Evolutionary conservation across 2,329 filamentous ascomycete genomes (phyloP).

Genomic region (Didymella glomerata): DNA sequence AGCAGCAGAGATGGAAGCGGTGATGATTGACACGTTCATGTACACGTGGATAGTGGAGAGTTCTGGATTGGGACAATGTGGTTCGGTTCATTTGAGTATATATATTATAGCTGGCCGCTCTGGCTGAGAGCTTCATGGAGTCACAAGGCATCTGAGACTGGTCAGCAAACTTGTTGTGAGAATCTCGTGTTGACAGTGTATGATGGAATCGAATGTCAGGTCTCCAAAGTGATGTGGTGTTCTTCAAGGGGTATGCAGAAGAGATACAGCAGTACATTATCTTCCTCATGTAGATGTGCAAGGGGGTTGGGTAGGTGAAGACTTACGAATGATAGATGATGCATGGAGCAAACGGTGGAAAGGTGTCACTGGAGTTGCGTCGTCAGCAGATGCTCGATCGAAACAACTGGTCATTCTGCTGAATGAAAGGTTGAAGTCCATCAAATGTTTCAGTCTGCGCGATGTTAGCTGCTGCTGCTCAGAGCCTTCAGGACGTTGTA

Average conservation of each 20-base stretch:
- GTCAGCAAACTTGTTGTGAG: slow-evolving; percentile 12
- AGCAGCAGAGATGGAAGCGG: neutral
- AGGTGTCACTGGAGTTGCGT: slow-evolving; percentile 19
- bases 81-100: slow-evolving; percentile 4
- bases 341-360: neutral
- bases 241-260: slow-evolving; percentile 68
- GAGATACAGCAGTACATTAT: slow-evolving; percentile 70
- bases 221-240: slow-evolving; percentile 71
- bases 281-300: slow-evolving; percentile 62
- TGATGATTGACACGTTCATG: slow-evolving; percentile 9
- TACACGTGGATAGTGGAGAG: neutral
- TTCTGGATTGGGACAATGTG: neutral
- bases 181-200: neutral
- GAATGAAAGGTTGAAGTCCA: slow-evolving; percentile 38
- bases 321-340: slow-evolving; percentile 26
- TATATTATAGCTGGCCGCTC: neutral
- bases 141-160: neutral
- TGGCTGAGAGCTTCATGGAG: neutral
- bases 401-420: slow-evolving; percentile 19
- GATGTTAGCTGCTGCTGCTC: slow-evolving; percentile 33
- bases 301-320: slow-evolving; percentile 12
- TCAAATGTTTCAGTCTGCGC: slow-evolving; percentile 49
- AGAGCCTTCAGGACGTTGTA: slow-evolving; percentile 1
- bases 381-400: slow-evolving; percentile 36
- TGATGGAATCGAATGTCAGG: slow-evolving; percentile 56